Evolutionary conservation across 148 eudicot species (phyloP), one percentile per base, ranked within the genome.

Genomic region (Rhododendron henanense): DNA sequence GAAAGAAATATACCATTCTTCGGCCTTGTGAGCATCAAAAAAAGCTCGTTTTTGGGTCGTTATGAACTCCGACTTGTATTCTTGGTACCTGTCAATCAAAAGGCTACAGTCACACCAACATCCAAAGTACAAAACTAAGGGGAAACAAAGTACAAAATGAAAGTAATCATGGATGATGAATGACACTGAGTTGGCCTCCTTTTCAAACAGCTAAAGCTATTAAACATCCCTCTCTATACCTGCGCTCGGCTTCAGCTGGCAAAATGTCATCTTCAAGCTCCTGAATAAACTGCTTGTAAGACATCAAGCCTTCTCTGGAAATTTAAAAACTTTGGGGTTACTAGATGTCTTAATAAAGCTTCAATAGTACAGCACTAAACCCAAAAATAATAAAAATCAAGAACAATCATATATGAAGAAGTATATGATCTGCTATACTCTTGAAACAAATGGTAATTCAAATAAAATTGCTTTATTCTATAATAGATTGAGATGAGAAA

Each of bases 261-360:
- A 94, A 83, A 80, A 97, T 90, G 90, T 97, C 99, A 90, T 97
- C 99, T 91, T 97, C 99, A 89, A 97, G 99, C 89, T 97, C 99
- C 90, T 97, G 99, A 88, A 97, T 97, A 83, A 97, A 97, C 90
- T 95, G 99, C 93, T 97, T 97, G 90, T 97, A 97, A 51, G 98
- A 90, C 99, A 95, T 97, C 86, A 95, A 89, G 21, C 99, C 99
- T 89, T 94, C 99, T 85, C 99, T 97, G 88, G 2, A 88, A 84
- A 76, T 87, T 59, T 14, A 9, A 78, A 81, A 78, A 81, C 25
- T 67, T 31, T 19, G 6, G 33, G 69, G 57, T 83, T 77, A 81
- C 25, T 23, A 80, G 57, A 55, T 53, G 41, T 83, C 71, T 47
- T 47, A 45, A 45, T 48, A 87, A n/a, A 28, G 82, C 44, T 63